Evolutionary conservation across 2,329 filamentous ascomycete species (phyloP).

Genomic region (Neocatenulostroma microsporum): DNA sequence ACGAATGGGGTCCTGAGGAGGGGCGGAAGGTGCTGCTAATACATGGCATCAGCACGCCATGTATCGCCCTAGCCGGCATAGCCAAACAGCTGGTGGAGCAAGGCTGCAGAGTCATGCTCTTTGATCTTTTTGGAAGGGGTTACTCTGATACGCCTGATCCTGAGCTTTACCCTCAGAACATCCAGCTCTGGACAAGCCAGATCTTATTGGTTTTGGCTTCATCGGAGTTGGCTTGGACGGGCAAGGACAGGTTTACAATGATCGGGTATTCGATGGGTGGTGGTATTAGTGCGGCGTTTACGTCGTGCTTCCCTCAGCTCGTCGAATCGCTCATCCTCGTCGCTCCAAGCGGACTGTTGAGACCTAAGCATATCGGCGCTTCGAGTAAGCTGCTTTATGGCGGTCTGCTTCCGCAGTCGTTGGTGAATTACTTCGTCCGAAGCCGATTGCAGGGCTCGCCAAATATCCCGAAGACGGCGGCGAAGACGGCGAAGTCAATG

Average conservation of each 20-base stretch:
- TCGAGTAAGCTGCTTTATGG: slow-evolving; percentile 58
- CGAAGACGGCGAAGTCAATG: not conserved
- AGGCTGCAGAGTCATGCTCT: slow-evolving; percentile 71
- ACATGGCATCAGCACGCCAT: slow-evolving; percentile 76
- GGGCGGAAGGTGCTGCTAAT: slow-evolving; percentile 67
- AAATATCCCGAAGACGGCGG: not conserved
- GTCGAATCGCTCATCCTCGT: slow-evolving; percentile 66
- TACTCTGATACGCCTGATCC: slow-evolving; percentile 67
- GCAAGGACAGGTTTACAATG: slow-evolving; percentile 54
- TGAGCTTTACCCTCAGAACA: slow-evolving; percentile 60
- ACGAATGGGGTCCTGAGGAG: slow-evolving; percentile 69
- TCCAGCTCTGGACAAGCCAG: slow-evolving; percentile 64
- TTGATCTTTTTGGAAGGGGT: slow-evolving; percentile 69
- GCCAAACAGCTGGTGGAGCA: slow-evolving; percentile 56
- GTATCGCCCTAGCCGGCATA: slow-evolving; percentile 58
- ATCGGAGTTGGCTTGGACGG: slow-evolving; percentile 61
- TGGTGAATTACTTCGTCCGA: slow-evolving; percentile 47
- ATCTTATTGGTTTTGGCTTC: slow-evolving; percentile 63
- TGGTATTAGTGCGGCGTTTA: slow-evolving; percentile 62
- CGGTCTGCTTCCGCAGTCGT: slow-evolving; percentile 51
- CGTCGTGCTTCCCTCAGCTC: slow-evolving; percentile 59
- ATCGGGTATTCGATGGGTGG: slow-evolving; percentile 77
- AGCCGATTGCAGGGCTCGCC: slow-evolving; percentile 34
- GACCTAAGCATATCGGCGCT: slow-evolving; percentile 54
- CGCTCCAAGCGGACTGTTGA: slow-evolving; percentile 69